Conservation (phyloP, 257 asterid species). For the Nicotiana paniculata region DNA sequence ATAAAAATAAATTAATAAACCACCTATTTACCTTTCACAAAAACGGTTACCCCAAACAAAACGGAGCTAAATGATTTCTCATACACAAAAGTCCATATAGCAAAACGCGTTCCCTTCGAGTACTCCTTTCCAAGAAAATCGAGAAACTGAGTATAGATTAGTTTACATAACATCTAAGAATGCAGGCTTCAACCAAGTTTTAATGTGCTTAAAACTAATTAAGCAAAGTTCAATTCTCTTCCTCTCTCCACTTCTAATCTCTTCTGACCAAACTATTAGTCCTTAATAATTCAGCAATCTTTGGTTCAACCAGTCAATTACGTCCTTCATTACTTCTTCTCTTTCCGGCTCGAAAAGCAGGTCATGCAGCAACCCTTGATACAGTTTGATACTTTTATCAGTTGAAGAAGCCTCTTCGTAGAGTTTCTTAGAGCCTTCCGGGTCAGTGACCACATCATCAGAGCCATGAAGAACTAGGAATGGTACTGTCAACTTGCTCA, state of each 20-base stretch:
- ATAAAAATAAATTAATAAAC: neutral
- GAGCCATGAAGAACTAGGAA: conserved; percentile 85
- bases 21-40: neutral
- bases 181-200: neutral
- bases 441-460: conserved; percentile 74
- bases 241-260: neutral
- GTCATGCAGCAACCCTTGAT: conserved; percentile 72
- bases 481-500: conserved; percentile 49
- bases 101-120: neutral
- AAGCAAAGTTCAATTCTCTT: neutral
- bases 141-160: neutral
- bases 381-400: conserved; percentile 69
- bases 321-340: conserved; percentile 48
- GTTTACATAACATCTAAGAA: neutral
- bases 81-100: neutral
- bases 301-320: conserved; percentile 58
- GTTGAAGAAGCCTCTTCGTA: conserved; percentile 61
- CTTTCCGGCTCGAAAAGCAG: conserved; percentile 81
- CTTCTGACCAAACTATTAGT: neutral
- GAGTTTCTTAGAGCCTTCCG: conserved; percentile 66
- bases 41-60: neutral
- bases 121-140: neutral
- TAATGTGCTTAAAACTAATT: neutral
- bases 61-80: neutral
- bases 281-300: conserved; percentile 27